Base-by-base conservation (phyloP, 345 rosid genomes). In the Streptanthus diversifolius region DNA sequence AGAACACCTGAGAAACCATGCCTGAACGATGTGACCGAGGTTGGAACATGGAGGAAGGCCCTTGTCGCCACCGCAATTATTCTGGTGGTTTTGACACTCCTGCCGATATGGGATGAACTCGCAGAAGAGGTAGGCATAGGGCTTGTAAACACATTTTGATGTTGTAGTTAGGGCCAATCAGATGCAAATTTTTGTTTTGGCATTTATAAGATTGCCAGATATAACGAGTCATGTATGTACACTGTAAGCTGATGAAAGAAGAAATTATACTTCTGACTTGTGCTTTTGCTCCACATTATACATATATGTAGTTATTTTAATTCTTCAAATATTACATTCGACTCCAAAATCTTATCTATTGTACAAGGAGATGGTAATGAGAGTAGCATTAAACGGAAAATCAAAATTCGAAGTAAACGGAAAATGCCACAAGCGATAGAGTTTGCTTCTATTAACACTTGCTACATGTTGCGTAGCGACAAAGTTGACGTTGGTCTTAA, bases 121-220 rank as follows among this genome's bases (percentile, higher is more conserved):
- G 96, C 98, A 8, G 98, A 88, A 82, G 98, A 93, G 79, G 73
- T 93, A 29, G 97, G 98, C 32, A 91, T 93, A 74, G 98, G 96
- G 67, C 95, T 93, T 56, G 86, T 89, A 61, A 89, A 82, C 52
- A 84, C 96, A 53, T 86, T 93, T 78, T 32, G 25, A 71, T 43
- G 57, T 37, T 35, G 57, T 75, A 41, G 69, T 61, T 75, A 60
- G 64, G 33, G 47, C 58, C 72, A 17, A 25, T 9, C 15, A 9
- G 44, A 37, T 29, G 37, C 57, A 61, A 6, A 15, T 18, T 61
- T 62, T 68, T 73, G 39, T 41, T 57, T 65, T 48, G 43, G 35
- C 52, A 30, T 21, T 24, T 24, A 21, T 21, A 27, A 66, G 68
- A 57, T 47, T 55, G 64, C 49, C 25, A 36, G 25, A 60, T 68